Evolutionary conservation across 1,139 yeast species (phyloP), one percentile per base, ranked within the genome.

Genomic region (Tardiomyces depauwii): DNA sequence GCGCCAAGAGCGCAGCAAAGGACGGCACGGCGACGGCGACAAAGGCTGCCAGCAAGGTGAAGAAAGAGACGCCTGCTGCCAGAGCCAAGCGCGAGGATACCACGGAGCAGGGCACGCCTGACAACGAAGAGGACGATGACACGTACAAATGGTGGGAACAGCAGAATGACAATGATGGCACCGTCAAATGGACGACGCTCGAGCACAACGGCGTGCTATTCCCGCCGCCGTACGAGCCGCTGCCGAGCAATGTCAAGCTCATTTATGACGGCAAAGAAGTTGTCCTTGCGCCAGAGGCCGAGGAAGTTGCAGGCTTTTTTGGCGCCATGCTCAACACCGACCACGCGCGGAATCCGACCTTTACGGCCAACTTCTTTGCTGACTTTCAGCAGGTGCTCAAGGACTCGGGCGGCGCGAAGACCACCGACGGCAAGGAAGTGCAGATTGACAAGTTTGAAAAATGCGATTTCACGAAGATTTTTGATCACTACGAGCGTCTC

Each of bases 251-350:
- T 55, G 84, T 88, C 42, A 85, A 83, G 59, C 61, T 91, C 48
- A 73, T 77, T 51, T 89, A 89, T 59, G 82, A 83, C 53, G 87
- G 86, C 1, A 73, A 76, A 53, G 83, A 91, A 0, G 87, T 89
- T 1, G 69, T 68, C 25, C 70, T 89, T 50, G 91, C 95, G 0
- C 66, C 69, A 1, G 85, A 74, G 47, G 97, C 96, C 1, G 98
- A 91, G 64, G 97, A 91, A 64, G 96, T 91, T 33, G 97, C 96
- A 0, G 96, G 96, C 0, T 89, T 88, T 60, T 91, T 73, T 63
- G 97, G 84, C 16, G 96, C 96, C 7, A 75, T 89, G 78, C 52
- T 89, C 41, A 89, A 85, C 55, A 76, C 93, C 0, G 96, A 88
- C 55, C 96, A 89, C 64, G 94, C 89, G 13, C 74, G 79, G 53